Evolutionary conservation across 2,329 filamentous ascomycete genomes (phyloP).

Genomic region (Epichloe sibirici): DNA sequence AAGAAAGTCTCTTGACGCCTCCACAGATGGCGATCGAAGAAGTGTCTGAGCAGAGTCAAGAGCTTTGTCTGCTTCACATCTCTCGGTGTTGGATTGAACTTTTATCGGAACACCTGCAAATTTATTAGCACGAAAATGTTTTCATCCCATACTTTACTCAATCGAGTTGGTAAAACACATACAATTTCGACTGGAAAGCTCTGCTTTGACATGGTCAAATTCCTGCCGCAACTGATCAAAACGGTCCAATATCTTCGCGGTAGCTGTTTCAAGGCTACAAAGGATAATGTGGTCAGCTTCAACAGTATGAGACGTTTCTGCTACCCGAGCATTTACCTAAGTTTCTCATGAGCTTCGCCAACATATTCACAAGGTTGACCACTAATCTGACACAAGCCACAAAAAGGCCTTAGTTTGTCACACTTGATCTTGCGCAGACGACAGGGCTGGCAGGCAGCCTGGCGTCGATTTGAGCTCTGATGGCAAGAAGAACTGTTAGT

Average conservation of each 20-base stretch:
- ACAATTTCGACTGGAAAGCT: neutral
- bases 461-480: conserved; percentile 7
- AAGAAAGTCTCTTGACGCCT: conserved; percentile 11
- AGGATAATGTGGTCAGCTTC: neutral
- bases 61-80: neutral
- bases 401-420: conserved; percentile 11
- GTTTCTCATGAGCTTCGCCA: conserved; percentile 8
- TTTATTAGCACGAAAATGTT: too few species aligned
- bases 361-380: conserved; percentile 11
- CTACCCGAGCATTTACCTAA: conserved; percentile 6
- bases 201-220: conserved; percentile 6
- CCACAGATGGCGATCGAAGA: conserved; percentile 1
- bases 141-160: neutral
- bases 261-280: conserved; percentile 10
- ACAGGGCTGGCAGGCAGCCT: conserved; percentile 11
- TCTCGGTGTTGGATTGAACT: neutral
- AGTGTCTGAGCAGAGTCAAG: neutral
- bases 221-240: conserved; percentile 10
- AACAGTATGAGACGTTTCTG: too few species aligned
- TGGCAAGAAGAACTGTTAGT: neutral
- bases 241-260: conserved; percentile 7
- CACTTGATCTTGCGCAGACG: conserved; percentile 3
- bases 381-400: conserved; percentile 7
- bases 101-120: neutral
- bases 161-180: neutral